Conservation (phyloP, 805 yeast species). For the Candida saitoana region DNA sequence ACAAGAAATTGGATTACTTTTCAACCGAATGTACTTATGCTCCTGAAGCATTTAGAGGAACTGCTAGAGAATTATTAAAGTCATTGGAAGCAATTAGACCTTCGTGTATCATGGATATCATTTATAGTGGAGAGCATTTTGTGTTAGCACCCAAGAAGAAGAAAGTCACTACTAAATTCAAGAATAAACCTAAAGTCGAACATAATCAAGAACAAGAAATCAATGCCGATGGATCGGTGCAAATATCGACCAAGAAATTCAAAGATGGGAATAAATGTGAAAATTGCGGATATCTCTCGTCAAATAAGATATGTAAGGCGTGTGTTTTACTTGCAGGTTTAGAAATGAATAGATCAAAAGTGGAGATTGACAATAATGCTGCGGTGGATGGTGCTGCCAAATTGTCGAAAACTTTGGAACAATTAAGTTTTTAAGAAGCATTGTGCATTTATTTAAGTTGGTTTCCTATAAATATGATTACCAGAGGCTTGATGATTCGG, state of each 20-base stretch:
- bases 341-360: constrained; percentile 68
- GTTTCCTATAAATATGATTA: constrained; percentile 17
- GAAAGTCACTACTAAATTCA: constrained; percentile 32
- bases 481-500: constrained; percentile 38
- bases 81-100: constrained; percentile 88
- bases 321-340: constrained; percentile 83
- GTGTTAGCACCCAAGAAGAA: constrained; percentile 57
- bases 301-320: constrained; percentile 88
- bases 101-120: constrained; percentile 88
- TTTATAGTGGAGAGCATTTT: constrained; percentile 87
- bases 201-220: constrained; percentile 44
- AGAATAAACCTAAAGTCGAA: constrained; percentile 22
- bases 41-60: constrained; percentile 97
- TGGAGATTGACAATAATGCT: constrained; percentile 49
- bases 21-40: constrained; percentile 98
- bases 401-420: constrained; percentile 57
- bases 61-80: constrained; percentile 89
- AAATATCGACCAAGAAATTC: constrained; percentile 34
- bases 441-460: constrained; percentile 5
- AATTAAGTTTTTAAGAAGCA: constrained; percentile 48
- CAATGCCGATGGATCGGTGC: constrained; percentile 59
- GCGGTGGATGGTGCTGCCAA: constrained; percentile 63
- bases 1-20: constrained; percentile 89
- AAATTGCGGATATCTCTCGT: constrained; percentile 87
- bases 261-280: constrained; percentile 71